Percentiles rank a stretch among this genome's conserved stretches.
These are phyloP conservation scores for Cruciata laevipes DNA, from an alignment of 257 asterid genomes.

Conservation along the genomic window DNA sequence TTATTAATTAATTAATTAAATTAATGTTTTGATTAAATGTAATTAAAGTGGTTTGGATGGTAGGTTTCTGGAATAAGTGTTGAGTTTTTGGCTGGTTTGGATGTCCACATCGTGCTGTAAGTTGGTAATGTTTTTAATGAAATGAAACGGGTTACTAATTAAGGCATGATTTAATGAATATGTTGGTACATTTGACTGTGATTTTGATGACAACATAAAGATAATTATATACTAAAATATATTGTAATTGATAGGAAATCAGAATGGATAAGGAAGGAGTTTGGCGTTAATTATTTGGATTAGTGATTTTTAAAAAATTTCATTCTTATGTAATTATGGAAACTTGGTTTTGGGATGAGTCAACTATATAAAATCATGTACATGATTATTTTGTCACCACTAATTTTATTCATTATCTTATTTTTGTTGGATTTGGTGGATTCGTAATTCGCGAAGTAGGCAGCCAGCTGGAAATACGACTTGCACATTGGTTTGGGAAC, in stretches of 20 bases:
- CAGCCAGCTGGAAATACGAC: constrained; percentile 2
- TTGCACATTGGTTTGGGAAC: not conserved
- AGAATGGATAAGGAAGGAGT: not conserved
- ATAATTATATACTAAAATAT: too few species aligned
- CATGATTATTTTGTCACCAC: too few species aligned
- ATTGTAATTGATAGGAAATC: not conserved
- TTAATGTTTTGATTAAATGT: not conserved
- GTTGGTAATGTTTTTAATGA: not conserved
- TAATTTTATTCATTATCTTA: not conserved
- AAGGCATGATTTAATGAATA: not conserved
- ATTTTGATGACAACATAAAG: too few species aligned
- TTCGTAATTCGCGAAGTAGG: not conserved
- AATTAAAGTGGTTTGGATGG: constrained; percentile 8
- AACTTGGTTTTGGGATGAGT: not conserved
- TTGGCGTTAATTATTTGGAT: too few species aligned
- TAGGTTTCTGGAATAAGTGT: not conserved
- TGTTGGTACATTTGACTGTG: not conserved
- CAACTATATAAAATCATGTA: not conserved
- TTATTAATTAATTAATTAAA: not conserved
- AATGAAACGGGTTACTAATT: not conserved
- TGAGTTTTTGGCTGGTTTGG: not conserved
- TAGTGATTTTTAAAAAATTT: too few species aligned
- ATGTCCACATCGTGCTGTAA: not conserved
- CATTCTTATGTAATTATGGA: not conserved
- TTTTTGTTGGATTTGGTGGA: not conserved